Evolutionary conservation across 2,329 filamentous ascomycete species (phyloP).

Genomic region (Sporothrix brasiliensis): DNA sequence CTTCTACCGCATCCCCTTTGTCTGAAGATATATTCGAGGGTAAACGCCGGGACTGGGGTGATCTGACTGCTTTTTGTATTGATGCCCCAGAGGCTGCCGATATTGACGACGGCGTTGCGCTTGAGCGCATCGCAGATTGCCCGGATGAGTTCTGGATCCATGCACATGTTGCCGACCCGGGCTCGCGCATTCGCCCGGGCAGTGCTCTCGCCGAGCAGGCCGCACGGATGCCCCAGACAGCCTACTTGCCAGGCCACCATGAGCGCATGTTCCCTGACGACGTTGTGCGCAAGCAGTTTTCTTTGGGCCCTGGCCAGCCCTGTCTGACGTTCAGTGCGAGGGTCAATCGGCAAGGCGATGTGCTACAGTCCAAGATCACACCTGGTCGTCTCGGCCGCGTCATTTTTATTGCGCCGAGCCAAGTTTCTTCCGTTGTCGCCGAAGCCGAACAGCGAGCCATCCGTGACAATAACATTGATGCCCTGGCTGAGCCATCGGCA

Average conservation of each 20-base stretch:
- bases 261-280: conserved; percentile 61
- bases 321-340: conserved; percentile 66
- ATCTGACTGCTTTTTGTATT: conserved; percentile 70
- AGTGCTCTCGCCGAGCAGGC: conserved; percentile 64
- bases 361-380: conserved; percentile 59
- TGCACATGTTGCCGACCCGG: conserved; percentile 77
- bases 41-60: conserved; percentile 61
- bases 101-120: conserved; percentile 77
- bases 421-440: conserved; percentile 50
- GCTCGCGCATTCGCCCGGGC: conserved; percentile 65
- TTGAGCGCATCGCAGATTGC: conserved; percentile 58
- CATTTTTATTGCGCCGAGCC: conserved; percentile 58
- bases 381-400: conserved; percentile 56
- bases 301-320: conserved; percentile 55
- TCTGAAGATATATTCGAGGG: conserved; percentile 51
- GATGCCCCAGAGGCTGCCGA: conserved; percentile 67
- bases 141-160: conserved; percentile 71
- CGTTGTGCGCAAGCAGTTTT: conserved; percentile 55
- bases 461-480: not conserved
- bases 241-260: conserved; percentile 62
- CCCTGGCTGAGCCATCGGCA: conserved; percentile 4
- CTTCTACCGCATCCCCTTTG: conserved; percentile 31
- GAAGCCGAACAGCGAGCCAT: conserved; percentile 27
- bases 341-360: conserved; percentile 55
- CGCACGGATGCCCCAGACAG: conserved; percentile 61